Conservation (phyloP, 1,139 yeast species). For the Yamadazyma sp. region DNA sequence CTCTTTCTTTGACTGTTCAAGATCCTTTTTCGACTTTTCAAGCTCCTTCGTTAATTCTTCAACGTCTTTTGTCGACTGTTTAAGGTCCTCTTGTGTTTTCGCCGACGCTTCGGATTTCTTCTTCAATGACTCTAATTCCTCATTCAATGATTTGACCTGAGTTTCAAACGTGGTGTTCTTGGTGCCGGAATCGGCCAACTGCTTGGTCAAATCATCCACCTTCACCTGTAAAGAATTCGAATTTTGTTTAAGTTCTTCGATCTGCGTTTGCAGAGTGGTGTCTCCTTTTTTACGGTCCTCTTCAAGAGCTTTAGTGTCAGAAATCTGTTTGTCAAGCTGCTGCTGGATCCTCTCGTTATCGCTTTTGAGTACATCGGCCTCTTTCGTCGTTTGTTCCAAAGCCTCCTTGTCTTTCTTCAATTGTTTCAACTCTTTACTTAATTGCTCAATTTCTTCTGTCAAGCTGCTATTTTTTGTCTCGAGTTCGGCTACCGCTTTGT, state of each 20-base stretch:
- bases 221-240: constrained; percentile 1
- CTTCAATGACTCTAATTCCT: constrained; percentile 1
- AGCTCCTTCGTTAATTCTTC: background rate
- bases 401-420: background rate
- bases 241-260: constrained; percentile 5
- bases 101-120: background rate
- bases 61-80: background rate
- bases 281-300: background rate
- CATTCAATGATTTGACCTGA: constrained; percentile 7
- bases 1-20: background rate
- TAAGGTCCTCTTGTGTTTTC: background rate
- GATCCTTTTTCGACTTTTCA: background rate
- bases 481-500: background rate
- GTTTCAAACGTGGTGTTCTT: constrained; percentile 2
- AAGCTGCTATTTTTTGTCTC: background rate
- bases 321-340: constrained; percentile 1
- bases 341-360: constrained; percentile 2
- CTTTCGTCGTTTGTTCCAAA: background rate
- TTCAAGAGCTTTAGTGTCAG: background rate
- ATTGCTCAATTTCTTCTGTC: constrained; percentile 4
- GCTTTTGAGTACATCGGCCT: background rate
- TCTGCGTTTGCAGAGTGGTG: constrained; percentile 1
- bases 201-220: constrained; percentile 6
- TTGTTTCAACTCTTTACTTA: background rate
- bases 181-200: background rate